Base-by-base conservation (phyloP, 106 monocot genomes). In the Acorus gramineus region DNA sequence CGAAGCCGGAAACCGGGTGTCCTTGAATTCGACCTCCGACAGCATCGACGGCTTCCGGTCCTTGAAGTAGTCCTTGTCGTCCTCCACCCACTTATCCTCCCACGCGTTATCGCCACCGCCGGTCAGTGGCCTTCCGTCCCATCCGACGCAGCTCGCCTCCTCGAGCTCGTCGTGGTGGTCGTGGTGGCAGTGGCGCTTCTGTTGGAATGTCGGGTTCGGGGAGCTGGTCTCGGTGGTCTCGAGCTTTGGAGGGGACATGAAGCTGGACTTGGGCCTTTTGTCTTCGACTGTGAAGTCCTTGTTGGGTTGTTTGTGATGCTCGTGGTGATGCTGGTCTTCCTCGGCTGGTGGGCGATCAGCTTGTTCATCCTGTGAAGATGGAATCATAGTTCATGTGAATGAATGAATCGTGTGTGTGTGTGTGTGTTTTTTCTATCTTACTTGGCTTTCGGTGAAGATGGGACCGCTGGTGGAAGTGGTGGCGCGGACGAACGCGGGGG, bases 41-140 rank as follows among this genome's bases (percentile, higher is more conserved):
- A 84, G 61, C 48, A 78, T 70, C n/a, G 84, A 81, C 64, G 88
- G 75, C 78, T 81, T 88, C 70, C 74, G 84, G 12, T 67, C 46
- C 57, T 60, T 28, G 70, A 76, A 81, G 64, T 88, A 88, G 49
- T 76, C 75, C 62, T 49, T 70, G 66, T 69, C 55, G 4, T 79
- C 82, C 1, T 73, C 76, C 42, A 3, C 42, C 64, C 12, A 4
- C 11, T 70, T 14, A 0, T 28, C 12, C 50, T 13, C 46, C 14
- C 7, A 11, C 49, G 12, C 8, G 4, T 4, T 11, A 7, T 2
- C 59, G 7, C 11, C 45, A 42, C 11, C 48, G 43, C 42, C 52
- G 48, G 6, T 12, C 0, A 71, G 60, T 4, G 77, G 60, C 1
- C 8, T 48, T 46, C 77, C 74, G 65, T 84, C 77, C 42, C 46